Conservation (phyloP, 345 rosid genomes). For the Dimocarpus longan region DNA sequence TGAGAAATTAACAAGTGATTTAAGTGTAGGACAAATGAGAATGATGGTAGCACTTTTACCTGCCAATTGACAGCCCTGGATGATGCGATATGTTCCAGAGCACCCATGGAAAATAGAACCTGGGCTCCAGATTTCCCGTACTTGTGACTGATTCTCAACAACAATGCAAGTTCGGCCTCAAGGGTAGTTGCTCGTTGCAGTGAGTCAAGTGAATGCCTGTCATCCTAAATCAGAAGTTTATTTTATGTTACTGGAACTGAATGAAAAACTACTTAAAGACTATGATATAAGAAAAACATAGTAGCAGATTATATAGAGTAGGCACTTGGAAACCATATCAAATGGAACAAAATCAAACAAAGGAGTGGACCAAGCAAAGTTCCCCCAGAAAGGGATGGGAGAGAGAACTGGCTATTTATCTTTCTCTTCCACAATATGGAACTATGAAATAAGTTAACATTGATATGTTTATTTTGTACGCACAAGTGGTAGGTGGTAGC, state of each 20-base stretch:
- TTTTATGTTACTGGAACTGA: background rate
- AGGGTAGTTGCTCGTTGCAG: conserved; percentile 83
- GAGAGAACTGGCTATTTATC: background rate
- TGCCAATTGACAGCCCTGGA: conserved; percentile 67
- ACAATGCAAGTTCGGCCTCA: conserved; percentile 81
- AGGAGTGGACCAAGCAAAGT: background rate
- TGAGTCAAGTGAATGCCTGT: conserved; percentile 70
- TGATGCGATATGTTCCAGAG: conserved; percentile 81
- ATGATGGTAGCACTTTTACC: conserved; percentile 40
- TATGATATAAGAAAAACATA: background rate
- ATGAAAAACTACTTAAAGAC: background rate
- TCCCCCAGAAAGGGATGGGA: background rate
- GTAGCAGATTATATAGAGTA: background rate
- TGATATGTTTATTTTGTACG: background rate
- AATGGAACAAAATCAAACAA: background rate
- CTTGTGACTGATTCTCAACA: conserved; percentile 85
- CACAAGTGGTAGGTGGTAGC: background rate
- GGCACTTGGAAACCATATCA: background rate
- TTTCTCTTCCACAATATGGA: background rate
- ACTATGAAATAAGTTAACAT: background rate
- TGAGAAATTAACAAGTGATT: conserved; percentile 14
- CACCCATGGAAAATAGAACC: conserved; percentile 89
- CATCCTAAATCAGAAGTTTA: conserved; percentile 50
- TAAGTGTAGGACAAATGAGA: conserved; percentile 12
- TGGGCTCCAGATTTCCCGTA: conserved; percentile 94